Evolutionary conservation across 73 alveolate genomes (phyloP).

Genomic region (Halteria grandinella): DNA sequence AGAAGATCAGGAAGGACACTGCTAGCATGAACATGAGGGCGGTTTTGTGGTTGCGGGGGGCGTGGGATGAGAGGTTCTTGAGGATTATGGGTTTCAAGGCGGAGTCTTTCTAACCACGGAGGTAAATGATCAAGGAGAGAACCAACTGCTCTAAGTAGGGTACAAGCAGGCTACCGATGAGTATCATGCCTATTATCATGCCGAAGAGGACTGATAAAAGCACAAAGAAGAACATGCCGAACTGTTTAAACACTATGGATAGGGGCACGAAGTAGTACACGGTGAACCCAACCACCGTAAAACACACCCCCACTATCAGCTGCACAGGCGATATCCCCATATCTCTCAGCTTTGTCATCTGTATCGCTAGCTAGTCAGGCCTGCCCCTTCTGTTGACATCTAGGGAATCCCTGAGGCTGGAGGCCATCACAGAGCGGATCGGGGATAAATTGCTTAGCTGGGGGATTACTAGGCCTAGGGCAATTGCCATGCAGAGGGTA

Average conservation of each 20-base stretch:
- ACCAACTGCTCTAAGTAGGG: slow-evolving; percentile 55
- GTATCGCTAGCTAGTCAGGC: slow-evolving; percentile 43
- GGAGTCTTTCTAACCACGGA: slow-evolving; percentile 65
- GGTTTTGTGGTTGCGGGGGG: slow-evolving; percentile 65
- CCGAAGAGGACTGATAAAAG: slow-evolving; percentile 62
- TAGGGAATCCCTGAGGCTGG: slow-evolving; percentile 26
- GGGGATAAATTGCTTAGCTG: slow-evolving; percentile 19
- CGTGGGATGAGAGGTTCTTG: slow-evolving; percentile 69
- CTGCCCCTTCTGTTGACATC: slow-evolving; percentile 12
- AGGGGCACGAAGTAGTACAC: slow-evolving; percentile 71
- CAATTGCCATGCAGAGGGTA: slow-evolving; percentile 9
- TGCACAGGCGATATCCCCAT: slow-evolving; percentile 71
- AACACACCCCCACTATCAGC: slow-evolving; percentile 56
- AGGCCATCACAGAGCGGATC: slow-evolving; percentile 22
- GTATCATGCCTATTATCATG: slow-evolving; percentile 69
- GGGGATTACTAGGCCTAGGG: slow-evolving; percentile 18
- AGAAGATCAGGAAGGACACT: slow-evolving; percentile 65
- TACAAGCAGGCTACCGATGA: slow-evolving; percentile 53
- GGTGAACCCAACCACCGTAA: slow-evolving; percentile 66
- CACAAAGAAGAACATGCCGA: slow-evolving; percentile 61
- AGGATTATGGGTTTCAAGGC: slow-evolving; percentile 60
- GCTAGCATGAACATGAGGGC: slow-evolving; percentile 78
- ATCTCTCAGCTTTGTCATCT: slow-evolving; percentile 67
- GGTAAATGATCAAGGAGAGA: slow-evolving; percentile 18
- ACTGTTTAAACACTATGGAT: slow-evolving; percentile 43